Percentiles rank a stretch among this genome's conserved stretches.
phyloP scores from a whole-genome alignment of 2,329 filamentous ascomycete genomes.

The Penicillium paneum region DNA sequence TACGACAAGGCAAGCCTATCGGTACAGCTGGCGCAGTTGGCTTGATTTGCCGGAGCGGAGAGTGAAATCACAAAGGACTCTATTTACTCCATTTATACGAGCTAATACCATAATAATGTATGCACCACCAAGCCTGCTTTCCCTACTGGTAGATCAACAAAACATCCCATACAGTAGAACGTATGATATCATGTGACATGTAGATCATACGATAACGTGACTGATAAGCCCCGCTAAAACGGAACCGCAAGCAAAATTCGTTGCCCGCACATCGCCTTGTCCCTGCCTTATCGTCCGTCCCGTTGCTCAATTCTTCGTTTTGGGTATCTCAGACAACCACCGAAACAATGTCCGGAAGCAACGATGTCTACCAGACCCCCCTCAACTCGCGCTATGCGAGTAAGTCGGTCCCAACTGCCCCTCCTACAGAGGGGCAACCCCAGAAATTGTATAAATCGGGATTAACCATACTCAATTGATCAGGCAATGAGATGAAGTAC shows the following conservation, averaged over 20 bases:
- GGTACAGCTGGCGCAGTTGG: constrained; percentile 49
- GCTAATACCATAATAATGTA: constrained; percentile 12
- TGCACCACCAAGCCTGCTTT: background rate
- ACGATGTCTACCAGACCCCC: constrained; percentile 64
- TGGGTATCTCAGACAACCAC: constrained; percentile 16
- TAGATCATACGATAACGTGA: constrained; percentile 34
- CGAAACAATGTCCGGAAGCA: constrained; percentile 39
- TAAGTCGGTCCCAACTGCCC: constrained; percentile 25
- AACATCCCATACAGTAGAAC: background rate
- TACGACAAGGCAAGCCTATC: constrained; percentile 85
- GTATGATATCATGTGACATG: constrained; percentile 4
- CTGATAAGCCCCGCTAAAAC: constrained; percentile 38
- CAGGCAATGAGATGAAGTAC: constrained; percentile 64
- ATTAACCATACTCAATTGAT: constrained; percentile 21
- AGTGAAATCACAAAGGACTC: background rate
- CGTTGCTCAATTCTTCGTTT: constrained; percentile 24
- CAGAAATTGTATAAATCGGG: constrained; percentile 6
- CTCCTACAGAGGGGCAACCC: constrained; percentile 13
- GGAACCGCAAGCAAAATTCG: constrained; percentile 32
- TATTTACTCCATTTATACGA: background rate
- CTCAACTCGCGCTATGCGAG: constrained; percentile 71
- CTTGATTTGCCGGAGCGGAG: background rate
- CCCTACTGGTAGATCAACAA: background rate
- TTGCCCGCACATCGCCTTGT: constrained; percentile 22
- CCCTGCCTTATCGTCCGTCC: constrained; percentile 12